These are phyloP conservation scores for Trifolium pratense DNA, from an alignment of 306 rosid species.

Conservation along the genomic window DNA sequence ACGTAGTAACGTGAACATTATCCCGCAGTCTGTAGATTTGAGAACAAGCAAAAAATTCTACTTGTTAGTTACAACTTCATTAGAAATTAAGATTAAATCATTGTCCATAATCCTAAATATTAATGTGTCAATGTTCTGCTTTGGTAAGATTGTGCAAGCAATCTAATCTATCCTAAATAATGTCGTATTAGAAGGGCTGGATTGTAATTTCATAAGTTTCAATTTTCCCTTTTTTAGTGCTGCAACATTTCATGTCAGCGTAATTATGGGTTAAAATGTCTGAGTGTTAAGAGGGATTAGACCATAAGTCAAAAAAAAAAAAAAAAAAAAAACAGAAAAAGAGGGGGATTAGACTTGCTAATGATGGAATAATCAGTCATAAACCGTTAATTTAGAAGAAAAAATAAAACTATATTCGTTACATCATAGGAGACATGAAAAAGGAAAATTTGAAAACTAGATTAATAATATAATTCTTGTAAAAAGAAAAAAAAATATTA, in stretches of 20 bases:
- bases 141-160: background rate
- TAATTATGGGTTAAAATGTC: background rate
- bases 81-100: no score
- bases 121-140: background rate
- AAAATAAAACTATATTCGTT: no score
- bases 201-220: background rate
- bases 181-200: background rate
- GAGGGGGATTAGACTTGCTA: background rate
- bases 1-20: no score
- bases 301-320: no score
- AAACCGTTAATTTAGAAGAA: background rate
- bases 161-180: background rate
- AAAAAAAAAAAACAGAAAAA: no score
- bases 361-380: background rate
- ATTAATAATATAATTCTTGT: no score
- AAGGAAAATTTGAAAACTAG: no score
- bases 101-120: no score
- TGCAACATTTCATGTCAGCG: background rate
- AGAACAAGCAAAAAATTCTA: background rate
- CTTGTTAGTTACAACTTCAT: no score
- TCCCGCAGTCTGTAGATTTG: no score
- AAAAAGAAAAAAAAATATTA: no score
- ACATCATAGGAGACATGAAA: background rate
- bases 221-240: conserved; percentile 3
- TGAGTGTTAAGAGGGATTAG: no score